Base-by-base conservation (phyloP, 2,329 filamentous ascomycete genomes). In the Chrysoporthe puriensis region DNA sequence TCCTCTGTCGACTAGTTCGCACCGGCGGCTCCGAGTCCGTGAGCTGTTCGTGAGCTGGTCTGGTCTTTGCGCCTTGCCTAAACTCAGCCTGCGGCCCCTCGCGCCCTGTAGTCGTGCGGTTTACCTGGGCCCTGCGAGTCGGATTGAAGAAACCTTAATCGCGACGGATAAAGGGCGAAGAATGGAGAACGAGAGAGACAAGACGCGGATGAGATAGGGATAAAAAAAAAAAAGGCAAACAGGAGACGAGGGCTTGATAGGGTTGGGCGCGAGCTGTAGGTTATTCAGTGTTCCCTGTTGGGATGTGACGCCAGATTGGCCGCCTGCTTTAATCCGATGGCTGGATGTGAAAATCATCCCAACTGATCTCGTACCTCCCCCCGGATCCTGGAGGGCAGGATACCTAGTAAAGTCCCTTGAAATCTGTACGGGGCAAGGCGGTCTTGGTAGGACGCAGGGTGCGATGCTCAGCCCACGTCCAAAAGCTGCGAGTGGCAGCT, bases 301-400 rank as follows among this genome's bases (percentile, higher is more conserved):
- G 34, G 57, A 44, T 54, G 63, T 66, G 63, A 66, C 63, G 63
- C 57, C 63, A 54, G 56, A 66, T 56, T 64, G 56, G 44, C 40
- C 46, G 36, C 57, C 26, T 62, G 44, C 18, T 58, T 66, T 66
- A 58, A 63, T 63, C 52, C 43, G 65, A 63, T 63, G 65, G 65
- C 65, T 66, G 65, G 65, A 63, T 44, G 43, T 66, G 46, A 57
- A 57, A 60, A 52, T 57, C 59, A 66, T 59, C 52, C 26, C 43
- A 58, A 34, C 42, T 48, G 8, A 26, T 21, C n/a, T 34, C 26
- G 26, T 34, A 16, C 40, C 42, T 36, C 48, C 32, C 59, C 42
- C 59, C 59, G 21, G 40, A 34, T 44, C 42, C 42, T 48, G n/a
- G 34, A 13, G 54, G 32, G 34, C 32, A 40, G 18, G 34, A 14